Evolutionary conservation across 805 yeast genomes (phyloP), one percentile per base, ranked within the genome.

Genomic region (Nakazawaea holstii): DNA sequence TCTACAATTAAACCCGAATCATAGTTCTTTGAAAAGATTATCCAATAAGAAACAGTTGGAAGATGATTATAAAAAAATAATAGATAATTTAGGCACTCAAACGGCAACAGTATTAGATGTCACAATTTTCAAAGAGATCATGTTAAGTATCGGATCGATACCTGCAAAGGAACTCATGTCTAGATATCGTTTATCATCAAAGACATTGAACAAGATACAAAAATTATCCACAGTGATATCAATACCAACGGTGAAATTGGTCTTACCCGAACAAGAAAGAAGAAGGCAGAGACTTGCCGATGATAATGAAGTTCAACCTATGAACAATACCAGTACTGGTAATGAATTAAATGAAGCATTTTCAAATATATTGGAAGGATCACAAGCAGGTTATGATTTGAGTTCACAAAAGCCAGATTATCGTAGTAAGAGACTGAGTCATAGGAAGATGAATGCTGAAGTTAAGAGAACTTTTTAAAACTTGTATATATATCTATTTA

Each of bases 301-400:
- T 15, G 15, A 15, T 3, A 5, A 31, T 17, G 30, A 35, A 9
- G 15, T 11, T 28, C n/a, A 39, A 29, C 20, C 32, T n/a, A 7
- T 29, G 26, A 39, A 28, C 26, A 20, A 20, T 6, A 14, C 8
- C 6, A 33, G 32, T 10, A 6, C 4, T 11, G 31, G 15, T 24
- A 45, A 45, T 29, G 46, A 47, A 35, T 38, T 47, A 26, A 47
- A 47, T 26, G 31, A 32, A 9, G 46, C 32, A 10, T 41, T 47
- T 9, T 29, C 15, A 10, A 38, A 28, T 17, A 42, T 47, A 8
- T n/a, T 47, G 7, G 37, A 33, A 9, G 46, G 49, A 6, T 47
- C 49, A 11, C 45, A 41, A 27, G 42, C 46, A 3, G 49, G 46
- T 11, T 42, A 38, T 28, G 42, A 41, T 40, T 38, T 44, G 8